Percentiles rank a stretch among this genome's conserved stretches.
These are phyloP conservation scores for Lepidium campestre DNA, from an alignment of 441 rosid species.

Conservation along the genomic window DNA sequence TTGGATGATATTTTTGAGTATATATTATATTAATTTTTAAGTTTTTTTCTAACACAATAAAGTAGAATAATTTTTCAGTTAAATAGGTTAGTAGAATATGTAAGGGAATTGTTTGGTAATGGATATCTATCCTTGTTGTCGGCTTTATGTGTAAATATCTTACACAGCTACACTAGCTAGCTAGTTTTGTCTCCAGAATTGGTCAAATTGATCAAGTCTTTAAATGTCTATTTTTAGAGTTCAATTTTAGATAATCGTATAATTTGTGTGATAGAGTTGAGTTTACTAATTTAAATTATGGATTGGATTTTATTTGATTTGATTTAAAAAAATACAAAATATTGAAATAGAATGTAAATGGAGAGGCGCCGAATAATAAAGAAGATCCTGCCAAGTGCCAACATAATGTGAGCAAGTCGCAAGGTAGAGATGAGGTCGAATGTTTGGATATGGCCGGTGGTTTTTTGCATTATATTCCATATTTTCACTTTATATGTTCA, in stretches of 20 bases:
- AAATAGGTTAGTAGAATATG: background rate
- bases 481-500: conserved; percentile 18
- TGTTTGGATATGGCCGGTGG: conserved; percentile 28
- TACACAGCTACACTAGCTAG: background rate
- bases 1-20: background rate
- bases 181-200: background rate
- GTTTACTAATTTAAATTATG: too few species aligned
- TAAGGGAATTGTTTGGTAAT: background rate
- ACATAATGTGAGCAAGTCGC: conserved; percentile 29
- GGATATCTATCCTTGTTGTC: conserved; percentile 1
- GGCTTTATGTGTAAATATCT: conserved; percentile 8
- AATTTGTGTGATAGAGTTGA: too few species aligned
- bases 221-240: too few species aligned
- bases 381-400: conserved; percentile 21
- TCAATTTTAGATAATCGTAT: too few species aligned
- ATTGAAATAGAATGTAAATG: too few species aligned
- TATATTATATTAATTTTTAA: background rate
- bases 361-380: conserved; percentile 22
- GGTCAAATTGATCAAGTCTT: too few species aligned
- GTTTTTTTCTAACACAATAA: background rate
- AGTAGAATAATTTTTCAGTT: conserved; percentile 2
- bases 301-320: too few species aligned
- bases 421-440: conserved; percentile 29
- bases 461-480: conserved; percentile 18
- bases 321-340: too few species aligned